A percentile compares a stretch with the other conserved stretches of the same genome.
Evolutionary conservation across 31 red algal genomes (phyloP).

Genomic region (Endocladia muricata): DNA sequence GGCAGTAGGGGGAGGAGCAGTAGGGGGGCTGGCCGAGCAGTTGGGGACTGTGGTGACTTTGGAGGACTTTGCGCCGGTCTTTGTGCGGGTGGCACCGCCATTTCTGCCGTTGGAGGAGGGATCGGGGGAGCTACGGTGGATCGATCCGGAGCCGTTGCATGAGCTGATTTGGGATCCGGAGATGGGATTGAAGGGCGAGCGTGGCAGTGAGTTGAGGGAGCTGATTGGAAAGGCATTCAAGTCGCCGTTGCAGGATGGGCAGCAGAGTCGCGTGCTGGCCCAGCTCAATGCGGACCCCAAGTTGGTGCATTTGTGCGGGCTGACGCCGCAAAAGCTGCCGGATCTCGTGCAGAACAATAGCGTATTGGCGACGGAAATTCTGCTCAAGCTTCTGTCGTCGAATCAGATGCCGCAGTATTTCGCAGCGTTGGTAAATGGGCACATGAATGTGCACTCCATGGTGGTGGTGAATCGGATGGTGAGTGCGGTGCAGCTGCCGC

Average conservation of each 20-base stretch:
- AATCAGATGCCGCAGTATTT: constrained; percentile 73
- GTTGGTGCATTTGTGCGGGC: constrained; percentile 69
- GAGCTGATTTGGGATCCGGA: constrained; percentile 86
- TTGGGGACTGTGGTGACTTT: constrained; percentile 47
- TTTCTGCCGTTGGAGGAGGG: constrained; percentile 59
- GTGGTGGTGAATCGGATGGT: constrained; percentile 75
- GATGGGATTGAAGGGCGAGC: constrained; percentile 49
- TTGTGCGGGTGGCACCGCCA: constrained; percentile 75
- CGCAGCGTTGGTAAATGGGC: constrained; percentile 69
- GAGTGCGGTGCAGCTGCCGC: constrained; percentile 62
- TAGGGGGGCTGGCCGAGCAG: constrained; percentile 26
- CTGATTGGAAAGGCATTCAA: constrained; percentile 69
- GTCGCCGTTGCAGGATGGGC: constrained; percentile 46
- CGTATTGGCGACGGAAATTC: constrained; percentile 56
- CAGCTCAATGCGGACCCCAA: constrained; percentile 62
- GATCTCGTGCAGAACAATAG: constrained; percentile 85
- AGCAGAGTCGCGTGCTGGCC: constrained; percentile 46
- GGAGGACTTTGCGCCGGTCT: constrained; percentile 69
- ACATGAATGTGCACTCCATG: constrained; percentile 86
- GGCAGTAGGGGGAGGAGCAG: not conserved
- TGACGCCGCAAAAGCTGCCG: constrained; percentile 78
- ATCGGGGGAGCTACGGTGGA: constrained; percentile 64
- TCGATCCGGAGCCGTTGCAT: constrained; percentile 76
- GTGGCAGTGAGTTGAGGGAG: constrained; percentile 65
- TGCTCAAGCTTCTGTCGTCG: constrained; percentile 59